A percentile compares a stretch with the other conserved stretches of the same genome.
phyloP scores from a whole-genome alignment of 805 yeast species.

The Lipomyces kockii region DNA sequence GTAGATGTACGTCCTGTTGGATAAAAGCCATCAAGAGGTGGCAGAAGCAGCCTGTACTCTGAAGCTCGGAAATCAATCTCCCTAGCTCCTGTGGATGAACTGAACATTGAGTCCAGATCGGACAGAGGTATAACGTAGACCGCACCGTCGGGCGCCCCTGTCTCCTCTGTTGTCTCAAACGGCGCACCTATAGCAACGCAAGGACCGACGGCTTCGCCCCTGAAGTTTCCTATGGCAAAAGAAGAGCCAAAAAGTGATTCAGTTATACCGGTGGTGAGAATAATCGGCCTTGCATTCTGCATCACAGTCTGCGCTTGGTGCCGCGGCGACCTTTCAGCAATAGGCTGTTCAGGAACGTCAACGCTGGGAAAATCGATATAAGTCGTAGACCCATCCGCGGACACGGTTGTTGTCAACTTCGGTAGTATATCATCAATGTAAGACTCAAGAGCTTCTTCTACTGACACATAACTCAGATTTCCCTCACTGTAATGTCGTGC shows the following conservation, averaged over 20 bases:
- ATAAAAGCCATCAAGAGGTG: not conserved
- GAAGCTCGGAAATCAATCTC: not conserved
- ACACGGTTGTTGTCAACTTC: not conserved
- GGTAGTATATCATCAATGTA: constrained; percentile 27
- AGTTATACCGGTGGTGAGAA: constrained; percentile 32
- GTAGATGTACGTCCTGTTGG: constrained; percentile 1
- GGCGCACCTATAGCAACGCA: constrained; percentile 60
- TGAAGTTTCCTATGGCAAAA: constrained; percentile 51
- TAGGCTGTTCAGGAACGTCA: constrained; percentile 1
- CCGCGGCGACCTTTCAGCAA: not conserved
- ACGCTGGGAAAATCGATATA: constrained; percentile 20
- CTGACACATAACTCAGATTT: not conserved
- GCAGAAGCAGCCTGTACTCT: constrained; percentile 18
- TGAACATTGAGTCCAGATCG: constrained; percentile 28
- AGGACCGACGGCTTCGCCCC: constrained; percentile 44
- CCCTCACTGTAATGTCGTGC: not conserved
- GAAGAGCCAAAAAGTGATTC: constrained; percentile 56
- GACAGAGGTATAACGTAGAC: constrained; percentile 33
- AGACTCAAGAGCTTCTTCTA: constrained; percentile 10
- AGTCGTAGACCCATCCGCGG: constrained; percentile 17
- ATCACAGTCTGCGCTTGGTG: not conserved
- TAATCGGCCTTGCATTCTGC: constrained; percentile 3
- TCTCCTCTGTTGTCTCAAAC: constrained; percentile 44
- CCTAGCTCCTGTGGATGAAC: not conserved
- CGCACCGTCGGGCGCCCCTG: constrained; percentile 25